These are phyloP conservation scores for Suillus variegatus DNA, from an alignment of 768 basidiomycete genomes.

Conservation along the genomic window DNA sequence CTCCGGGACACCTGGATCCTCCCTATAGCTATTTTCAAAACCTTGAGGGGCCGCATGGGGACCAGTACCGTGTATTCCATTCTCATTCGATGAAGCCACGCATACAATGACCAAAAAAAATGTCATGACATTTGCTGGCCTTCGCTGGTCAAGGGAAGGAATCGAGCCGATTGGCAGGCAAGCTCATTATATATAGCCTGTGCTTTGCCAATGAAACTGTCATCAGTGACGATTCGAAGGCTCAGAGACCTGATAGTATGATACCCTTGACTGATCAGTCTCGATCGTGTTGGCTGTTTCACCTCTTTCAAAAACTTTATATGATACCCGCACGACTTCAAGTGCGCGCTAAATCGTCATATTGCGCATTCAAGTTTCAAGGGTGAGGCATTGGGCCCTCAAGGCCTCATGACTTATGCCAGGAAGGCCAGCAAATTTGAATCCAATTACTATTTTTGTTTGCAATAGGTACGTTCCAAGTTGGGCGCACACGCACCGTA, in stretches of 20 bases:
- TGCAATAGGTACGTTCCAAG: too few species aligned
- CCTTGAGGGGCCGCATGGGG: neutral
- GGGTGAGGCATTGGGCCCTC: too few species aligned
- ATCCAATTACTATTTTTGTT: neutral
- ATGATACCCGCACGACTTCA: neutral
- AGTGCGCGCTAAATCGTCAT: neutral
- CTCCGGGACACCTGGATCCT: too few species aligned
- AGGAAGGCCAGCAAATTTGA: neutral
- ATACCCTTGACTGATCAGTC: neutral
- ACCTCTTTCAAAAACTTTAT: neutral
- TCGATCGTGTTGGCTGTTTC: neutral
- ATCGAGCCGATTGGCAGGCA: neutral
- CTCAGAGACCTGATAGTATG: neutral
- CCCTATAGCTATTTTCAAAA: neutral
- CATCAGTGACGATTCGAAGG: neutral
- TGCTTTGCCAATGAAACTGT: neutral
- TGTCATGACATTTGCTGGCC: neutral
- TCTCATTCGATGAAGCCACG: neutral
- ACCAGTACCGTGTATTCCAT: neutral
- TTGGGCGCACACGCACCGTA: too few species aligned
- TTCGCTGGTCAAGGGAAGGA: neutral
- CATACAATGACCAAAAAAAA: neutral
- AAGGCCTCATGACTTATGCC: neutral
- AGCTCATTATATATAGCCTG: too few species aligned
- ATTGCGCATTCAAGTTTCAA: neutral